Evolutionary conservation across 495 filamentous ascomycete genomes (phyloP).

Genomic region (Aspergillus incahuasiensis): DNA sequence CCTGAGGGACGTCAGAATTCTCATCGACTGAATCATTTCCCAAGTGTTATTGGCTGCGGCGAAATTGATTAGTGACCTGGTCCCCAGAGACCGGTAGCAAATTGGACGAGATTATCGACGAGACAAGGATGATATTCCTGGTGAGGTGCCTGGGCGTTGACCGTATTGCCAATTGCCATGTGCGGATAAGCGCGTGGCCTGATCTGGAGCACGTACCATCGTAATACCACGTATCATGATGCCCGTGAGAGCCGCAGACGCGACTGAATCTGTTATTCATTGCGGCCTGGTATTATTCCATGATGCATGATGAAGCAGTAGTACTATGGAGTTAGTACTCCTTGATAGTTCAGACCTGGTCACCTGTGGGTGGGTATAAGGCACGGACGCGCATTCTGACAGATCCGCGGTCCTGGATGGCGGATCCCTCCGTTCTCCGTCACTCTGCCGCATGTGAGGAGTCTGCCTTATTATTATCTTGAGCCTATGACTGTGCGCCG

Average conservation of each 20-base stretch:
- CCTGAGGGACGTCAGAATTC: background rate
- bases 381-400: background rate
- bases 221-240: background rate
- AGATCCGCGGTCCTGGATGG: background rate
- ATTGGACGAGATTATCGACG: slow-evolving; percentile 4
- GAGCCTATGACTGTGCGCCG: background rate
- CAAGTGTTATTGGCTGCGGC: background rate
- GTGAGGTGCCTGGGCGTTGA: background rate
- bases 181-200: background rate
- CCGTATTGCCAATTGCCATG: background rate
- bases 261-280: too few relatives aligned
- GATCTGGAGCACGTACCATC: background rate
- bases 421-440: slow-evolving; percentile 7
- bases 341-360: too few relatives aligned
- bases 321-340: background rate
- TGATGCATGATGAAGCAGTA: background rate
- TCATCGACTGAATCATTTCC: background rate
- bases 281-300: too few relatives aligned
- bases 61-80: background rate
- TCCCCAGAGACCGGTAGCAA: background rate
- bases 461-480: background rate
- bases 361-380: background rate
- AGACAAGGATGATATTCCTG: slow-evolving; percentile 6
- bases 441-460: slow-evolving; percentile 8
- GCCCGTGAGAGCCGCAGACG: background rate